Conservation (phyloP, 2,329 filamentous ascomycete species). For the Byssoonygena ceratinophila region DNA sequence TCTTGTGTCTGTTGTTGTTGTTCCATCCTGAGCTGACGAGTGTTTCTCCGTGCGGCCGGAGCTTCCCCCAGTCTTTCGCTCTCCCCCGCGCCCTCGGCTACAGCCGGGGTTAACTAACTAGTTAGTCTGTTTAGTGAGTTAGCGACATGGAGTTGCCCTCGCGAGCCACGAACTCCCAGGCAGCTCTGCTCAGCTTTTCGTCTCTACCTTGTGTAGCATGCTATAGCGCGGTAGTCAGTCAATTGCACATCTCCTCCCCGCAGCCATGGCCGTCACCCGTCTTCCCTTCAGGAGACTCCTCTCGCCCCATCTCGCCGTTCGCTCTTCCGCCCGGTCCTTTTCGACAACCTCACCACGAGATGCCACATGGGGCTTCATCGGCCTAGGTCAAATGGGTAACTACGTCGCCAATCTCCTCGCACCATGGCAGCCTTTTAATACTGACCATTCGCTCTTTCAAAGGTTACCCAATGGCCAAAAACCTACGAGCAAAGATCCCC, state of each 20-base stretch:
- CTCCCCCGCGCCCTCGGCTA: background rate
- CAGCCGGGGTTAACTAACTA: background rate
- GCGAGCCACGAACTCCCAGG: too few species aligned
- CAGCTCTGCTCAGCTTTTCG: background rate
- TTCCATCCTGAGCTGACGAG: too few species aligned
- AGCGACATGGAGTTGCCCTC: too few species aligned
- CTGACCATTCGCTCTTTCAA: constrained; percentile 1
- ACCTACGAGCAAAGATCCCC: constrained; percentile 56
- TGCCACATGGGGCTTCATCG: constrained; percentile 50
- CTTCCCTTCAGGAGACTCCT: constrained; percentile 11
- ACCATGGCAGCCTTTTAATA: background rate
- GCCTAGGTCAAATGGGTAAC: constrained; percentile 53
- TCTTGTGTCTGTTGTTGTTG: too few species aligned
- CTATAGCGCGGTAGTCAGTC: background rate
- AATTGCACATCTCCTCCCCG: background rate
- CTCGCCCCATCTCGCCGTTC: background rate
- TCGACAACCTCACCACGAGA: constrained; percentile 38
- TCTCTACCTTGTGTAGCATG: background rate
- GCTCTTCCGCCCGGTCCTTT: constrained; percentile 27
- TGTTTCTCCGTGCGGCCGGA: background rate
- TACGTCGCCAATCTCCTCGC: constrained; percentile 20
- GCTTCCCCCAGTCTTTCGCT: background rate
- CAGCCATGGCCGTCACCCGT: constrained; percentile 2
- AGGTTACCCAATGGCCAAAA: constrained; percentile 65
- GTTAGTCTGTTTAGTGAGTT: too few species aligned